Evolutionary conservation across 1,139 yeast genomes (phyloP).

Genomic region (Debaryomyces coudertii): DNA sequence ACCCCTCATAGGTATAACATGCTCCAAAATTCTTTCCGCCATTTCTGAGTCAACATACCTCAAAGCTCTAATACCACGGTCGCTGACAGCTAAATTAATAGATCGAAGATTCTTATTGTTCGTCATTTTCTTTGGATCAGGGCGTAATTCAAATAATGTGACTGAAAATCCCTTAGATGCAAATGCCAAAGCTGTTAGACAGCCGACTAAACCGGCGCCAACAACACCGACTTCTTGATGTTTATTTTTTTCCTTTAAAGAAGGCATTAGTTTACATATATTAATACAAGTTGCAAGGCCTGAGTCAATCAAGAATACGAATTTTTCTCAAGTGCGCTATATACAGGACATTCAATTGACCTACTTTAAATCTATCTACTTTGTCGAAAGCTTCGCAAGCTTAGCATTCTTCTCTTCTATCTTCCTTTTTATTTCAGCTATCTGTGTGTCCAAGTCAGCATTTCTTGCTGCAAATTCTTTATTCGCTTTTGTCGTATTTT

Average conservation of each 20-base stretch:
- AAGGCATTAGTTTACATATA: background rate
- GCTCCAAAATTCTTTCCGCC: conserved; percentile 57
- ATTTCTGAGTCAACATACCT: conserved; percentile 60
- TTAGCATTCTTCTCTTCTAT: conserved; percentile 26
- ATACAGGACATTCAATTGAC: background rate
- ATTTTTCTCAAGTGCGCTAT: background rate
- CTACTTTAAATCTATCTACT: background rate
- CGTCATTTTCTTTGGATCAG: conserved; percentile 38
- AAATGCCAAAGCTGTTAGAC: conserved; percentile 81
- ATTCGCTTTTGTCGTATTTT: conserved; percentile 50
- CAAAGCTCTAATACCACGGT: conserved; percentile 77
- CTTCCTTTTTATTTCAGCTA: conserved; percentile 25
- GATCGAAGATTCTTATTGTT: conserved; percentile 53
- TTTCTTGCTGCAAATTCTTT: conserved; percentile 44
- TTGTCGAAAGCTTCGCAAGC: conserved; percentile 13
- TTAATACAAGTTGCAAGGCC: background rate
- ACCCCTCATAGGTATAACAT: conserved; percentile 83
- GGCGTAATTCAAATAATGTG: conserved; percentile 62
- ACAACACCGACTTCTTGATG: conserved; percentile 49
- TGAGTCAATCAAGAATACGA: background rate
- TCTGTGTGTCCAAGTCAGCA: conserved; percentile 39
- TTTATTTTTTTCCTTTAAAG: background rate
- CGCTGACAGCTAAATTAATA: conserved; percentile 85
- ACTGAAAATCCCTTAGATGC: conserved; percentile 75
- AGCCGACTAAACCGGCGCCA: conserved; percentile 91